Percentiles rank a stretch among this genome's conserved stretches.
These are phyloP conservation scores for Entomophthora muscae DNA, from an alignment of 371 early-diverging fungal genomes.

Conservation along the genomic window DNA sequence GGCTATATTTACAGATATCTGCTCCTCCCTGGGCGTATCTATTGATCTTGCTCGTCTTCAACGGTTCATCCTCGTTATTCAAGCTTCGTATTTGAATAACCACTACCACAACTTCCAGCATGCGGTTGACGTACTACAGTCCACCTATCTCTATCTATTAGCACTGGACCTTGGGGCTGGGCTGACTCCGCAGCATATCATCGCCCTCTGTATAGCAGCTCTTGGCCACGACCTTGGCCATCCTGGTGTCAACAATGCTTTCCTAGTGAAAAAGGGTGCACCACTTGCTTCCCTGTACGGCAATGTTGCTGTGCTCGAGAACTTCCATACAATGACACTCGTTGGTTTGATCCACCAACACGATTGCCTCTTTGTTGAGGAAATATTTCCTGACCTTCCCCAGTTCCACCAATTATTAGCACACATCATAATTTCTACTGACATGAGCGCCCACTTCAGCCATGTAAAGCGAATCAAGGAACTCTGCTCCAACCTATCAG, in stretches of 20 bases:
- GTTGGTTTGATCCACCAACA: conserved; percentile 53
- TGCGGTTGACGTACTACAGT: conserved; percentile 74
- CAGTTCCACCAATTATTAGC: conserved; percentile 40
- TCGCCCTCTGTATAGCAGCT: conserved; percentile 56
- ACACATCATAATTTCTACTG: conserved; percentile 55
- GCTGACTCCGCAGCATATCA: conserved; percentile 36
- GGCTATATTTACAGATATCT: neutral
- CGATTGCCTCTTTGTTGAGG: conserved; percentile 25
- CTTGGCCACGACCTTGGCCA: conserved; percentile 76
- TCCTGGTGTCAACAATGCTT: conserved; percentile 69
- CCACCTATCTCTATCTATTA: conserved; percentile 48
- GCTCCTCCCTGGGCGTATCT: neutral
- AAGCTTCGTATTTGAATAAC: conserved; percentile 18
- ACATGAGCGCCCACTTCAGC: conserved; percentile 68
- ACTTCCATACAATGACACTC: conserved; percentile 76
- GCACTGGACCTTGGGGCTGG: neutral
- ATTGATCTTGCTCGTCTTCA: neutral
- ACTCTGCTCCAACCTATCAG: conserved; percentile 15
- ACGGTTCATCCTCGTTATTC: neutral
- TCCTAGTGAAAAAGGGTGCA: conserved; percentile 54
- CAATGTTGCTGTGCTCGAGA: conserved; percentile 63
- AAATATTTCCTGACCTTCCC: conserved; percentile 28
- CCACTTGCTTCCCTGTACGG: conserved; percentile 82
- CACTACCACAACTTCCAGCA: conserved; percentile 74
- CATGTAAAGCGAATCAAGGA: conserved; percentile 48